Evolutionary conservation across 1,284 basidiomycete genomes (phyloP), one percentile per base, ranked within the genome.

Genomic region (Apiotrichum akiyoshidainum): DNA sequence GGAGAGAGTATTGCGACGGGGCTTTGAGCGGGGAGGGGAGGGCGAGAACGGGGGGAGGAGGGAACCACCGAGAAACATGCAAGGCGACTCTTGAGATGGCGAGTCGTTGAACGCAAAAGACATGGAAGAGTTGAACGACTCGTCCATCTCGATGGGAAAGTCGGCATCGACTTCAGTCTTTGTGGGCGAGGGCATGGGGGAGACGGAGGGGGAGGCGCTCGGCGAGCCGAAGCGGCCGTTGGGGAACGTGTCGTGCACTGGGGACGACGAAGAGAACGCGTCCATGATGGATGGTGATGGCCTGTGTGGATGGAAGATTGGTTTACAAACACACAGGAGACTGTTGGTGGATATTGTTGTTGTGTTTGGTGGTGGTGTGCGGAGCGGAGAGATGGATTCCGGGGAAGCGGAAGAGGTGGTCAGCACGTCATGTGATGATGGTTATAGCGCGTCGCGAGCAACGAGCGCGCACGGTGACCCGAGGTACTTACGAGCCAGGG

Each of bases 61-160:
- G 68, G 68, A 39, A 31, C 50, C 33, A 57, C 54, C 51, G 34
- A 60, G 46, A 26, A 50, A 55, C 41, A 53, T 40, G 57, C 49
- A 61, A 19, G 54, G 61, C 13, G 58, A 58, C 14, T 57, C 54
- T 16, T 17, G 54, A 35, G 54, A 55, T 17, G 68, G 70, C 12
- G 68, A 71, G 51, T 71, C 67, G 42, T 61, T 59, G 14, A 54
- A 56, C 13, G 66, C 66, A 46, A 78, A 64, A 14, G 72, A 73
- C 69, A 78, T 70, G 55, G 74, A 75, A 44, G 75, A 74, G 66
- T 74, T 77, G 72, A 78, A 78, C 5, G 75, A 77, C 56, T 72
- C 71, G 59, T 78, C 76, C 39, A 78, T 74, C 26, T 78, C 76
- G 46, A 68, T 66, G 8, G 75, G 73, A 10, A 78, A 61, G 48